A percentile compares a stretch with the other conserved stretches of the same genome.
phyloP scores from a whole-genome alignment of 23 red algal genomes.

The Cyanidium caldarium region DNA sequence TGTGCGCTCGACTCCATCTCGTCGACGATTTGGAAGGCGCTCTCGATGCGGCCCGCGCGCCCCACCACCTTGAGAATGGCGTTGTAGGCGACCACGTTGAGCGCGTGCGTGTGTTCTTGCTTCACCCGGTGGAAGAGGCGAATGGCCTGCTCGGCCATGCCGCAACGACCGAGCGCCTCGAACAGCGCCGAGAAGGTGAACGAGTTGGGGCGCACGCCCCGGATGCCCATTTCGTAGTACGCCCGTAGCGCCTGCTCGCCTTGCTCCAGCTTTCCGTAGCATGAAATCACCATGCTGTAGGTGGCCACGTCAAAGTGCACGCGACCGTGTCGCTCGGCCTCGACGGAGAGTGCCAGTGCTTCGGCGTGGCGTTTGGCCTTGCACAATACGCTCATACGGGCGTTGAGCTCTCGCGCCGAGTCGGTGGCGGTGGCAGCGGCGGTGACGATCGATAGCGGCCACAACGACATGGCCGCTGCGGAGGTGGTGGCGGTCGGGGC shows the following conservation, averaged over 20 bases:
- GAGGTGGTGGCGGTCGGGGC: no score
- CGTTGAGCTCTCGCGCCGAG: conserved; percentile 41
- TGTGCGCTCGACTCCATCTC: conserved; percentile 41
- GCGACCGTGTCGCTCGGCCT: conserved; percentile 9
- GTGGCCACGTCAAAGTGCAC: conserved; percentile 43
- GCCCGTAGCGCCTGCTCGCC: conserved; percentile 24
- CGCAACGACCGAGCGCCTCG: conserved; percentile 54
- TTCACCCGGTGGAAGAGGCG: conserved; percentile 31
- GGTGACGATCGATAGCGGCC: neutral
- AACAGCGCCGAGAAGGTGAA: conserved; percentile 89
- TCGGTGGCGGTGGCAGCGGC: neutral
- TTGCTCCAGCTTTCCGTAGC: conserved; percentile 41
- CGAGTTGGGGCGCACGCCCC: conserved; percentile 55
- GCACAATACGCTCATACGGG: conserved; percentile 36
- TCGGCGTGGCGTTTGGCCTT: conserved; percentile 46
- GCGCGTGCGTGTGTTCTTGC: conserved; percentile 27
- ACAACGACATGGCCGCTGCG: neutral
- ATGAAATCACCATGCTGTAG: conserved; percentile 64
- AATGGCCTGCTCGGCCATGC: conserved; percentile 35
- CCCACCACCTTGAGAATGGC: conserved; percentile 83
- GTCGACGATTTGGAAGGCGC: conserved; percentile 37
- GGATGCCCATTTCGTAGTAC: conserved; percentile 28
- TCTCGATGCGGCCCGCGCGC: conserved; percentile 35
- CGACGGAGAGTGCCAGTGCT: conserved; percentile 22
- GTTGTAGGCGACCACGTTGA: conserved; percentile 92